Conservation (phyloP, 331 rosid genomes). For the Malus hybrid region DNA sequence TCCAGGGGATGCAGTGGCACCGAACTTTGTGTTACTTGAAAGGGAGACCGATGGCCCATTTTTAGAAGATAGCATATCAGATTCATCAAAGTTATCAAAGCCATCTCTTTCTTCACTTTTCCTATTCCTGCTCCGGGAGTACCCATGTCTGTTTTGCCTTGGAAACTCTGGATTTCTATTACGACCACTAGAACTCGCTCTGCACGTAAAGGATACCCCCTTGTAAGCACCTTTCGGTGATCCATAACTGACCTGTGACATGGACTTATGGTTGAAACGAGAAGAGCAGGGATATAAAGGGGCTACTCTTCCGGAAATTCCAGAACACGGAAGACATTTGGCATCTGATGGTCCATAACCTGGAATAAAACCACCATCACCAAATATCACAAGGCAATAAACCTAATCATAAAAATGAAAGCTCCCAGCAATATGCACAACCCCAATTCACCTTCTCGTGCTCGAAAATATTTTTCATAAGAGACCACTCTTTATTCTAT, state of each 20-base stretch:
- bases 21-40: slow-evolving; percentile 49
- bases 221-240: slow-evolving; percentile 29
- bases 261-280: slow-evolving; percentile 21
- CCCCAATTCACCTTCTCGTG: neutral
- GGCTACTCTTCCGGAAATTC: slow-evolving; percentile 46
- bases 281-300: slow-evolving; percentile 37
- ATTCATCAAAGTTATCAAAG: slow-evolving; percentile 58
- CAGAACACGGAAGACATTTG: slow-evolving; percentile 45
- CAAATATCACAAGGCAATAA: neutral
- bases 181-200: slow-evolving; percentile 41
- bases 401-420: neutral
- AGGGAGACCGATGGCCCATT: slow-evolving; percentile 62
- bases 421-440: neutral
- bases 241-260: slow-evolving; percentile 36
- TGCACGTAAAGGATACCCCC: slow-evolving; percentile 43
- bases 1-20: slow-evolving; percentile 74
- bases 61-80: slow-evolving; percentile 53
- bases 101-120: slow-evolving; percentile 55
- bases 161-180: slow-evolving; percentile 69
- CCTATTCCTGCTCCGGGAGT: slow-evolving; percentile 53
- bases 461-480: neutral
- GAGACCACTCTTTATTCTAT: neutral
- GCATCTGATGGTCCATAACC: slow-evolving; percentile 62
- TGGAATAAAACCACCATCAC: slow-evolving; percentile 28
- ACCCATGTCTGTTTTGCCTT: slow-evolving; percentile 56